phyloP scores from a whole-genome alignment of 2,329 filamentous ascomycete species.

The Penicillium freii region DNA sequence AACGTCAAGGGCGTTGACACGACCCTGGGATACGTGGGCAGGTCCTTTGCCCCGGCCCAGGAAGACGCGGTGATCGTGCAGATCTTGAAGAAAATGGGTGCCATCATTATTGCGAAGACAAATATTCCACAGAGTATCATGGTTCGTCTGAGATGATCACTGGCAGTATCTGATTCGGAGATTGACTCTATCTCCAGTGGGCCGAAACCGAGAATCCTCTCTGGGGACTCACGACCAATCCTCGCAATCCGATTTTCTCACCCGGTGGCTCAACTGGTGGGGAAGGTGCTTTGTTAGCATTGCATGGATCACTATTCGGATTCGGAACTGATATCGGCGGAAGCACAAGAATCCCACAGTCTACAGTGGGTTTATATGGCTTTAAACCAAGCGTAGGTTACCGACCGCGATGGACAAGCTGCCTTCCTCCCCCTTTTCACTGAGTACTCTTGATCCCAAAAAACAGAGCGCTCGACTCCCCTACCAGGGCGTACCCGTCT shows the following conservation, averaged over 20 bases:
- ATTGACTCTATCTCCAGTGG: slow-evolving; percentile 39
- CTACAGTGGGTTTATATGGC: slow-evolving; percentile 51
- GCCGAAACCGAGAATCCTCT: slow-evolving; percentile 55
- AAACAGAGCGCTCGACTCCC: slow-evolving; percentile 56
- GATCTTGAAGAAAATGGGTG: slow-evolving; percentile 51
- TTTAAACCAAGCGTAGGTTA: slow-evolving; percentile 45
- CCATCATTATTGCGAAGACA: slow-evolving; percentile 54
- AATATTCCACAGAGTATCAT: slow-evolving; percentile 54
- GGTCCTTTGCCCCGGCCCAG: slow-evolving; percentile 49
- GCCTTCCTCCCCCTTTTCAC: not conserved
- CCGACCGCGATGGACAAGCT: slow-evolving; percentile 11
- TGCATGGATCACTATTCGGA: slow-evolving; percentile 47
- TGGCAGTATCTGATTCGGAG: not conserved
- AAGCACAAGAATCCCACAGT: slow-evolving; percentile 50
- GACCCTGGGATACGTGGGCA: slow-evolving; percentile 58
- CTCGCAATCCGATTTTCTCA: slow-evolving; percentile 44
- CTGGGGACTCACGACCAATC: slow-evolving; percentile 52
- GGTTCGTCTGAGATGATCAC: slow-evolving; percentile 32
- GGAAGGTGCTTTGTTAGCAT: slow-evolving; percentile 43
- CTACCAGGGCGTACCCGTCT: slow-evolving; percentile 59
- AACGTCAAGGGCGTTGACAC: slow-evolving; percentile 58
- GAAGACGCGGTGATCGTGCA: slow-evolving; percentile 52
- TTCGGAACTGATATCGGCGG: slow-evolving; percentile 56
- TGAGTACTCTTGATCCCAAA: not conserved
- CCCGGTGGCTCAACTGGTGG: slow-evolving; percentile 51